Evolutionary conservation across 176 grass and related monocot genomes (phyloP).

Genomic region (Calamus simplicifolius): DNA sequence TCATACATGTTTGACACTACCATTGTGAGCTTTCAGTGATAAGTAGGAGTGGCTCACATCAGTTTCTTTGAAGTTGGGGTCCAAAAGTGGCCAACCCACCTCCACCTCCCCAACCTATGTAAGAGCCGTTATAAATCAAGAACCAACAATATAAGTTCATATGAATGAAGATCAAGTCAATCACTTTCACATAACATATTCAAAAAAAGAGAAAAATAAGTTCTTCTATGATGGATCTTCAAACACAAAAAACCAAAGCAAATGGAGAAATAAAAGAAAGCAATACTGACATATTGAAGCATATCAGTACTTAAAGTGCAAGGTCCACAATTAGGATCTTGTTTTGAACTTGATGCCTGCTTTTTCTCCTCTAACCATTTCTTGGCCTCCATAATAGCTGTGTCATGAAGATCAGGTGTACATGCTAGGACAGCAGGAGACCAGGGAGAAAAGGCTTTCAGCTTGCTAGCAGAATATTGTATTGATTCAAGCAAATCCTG

Average conservation of each 20-base stretch:
- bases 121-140: neutral
- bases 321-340: slow-evolving; percentile 27
- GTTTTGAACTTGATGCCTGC: slow-evolving; percentile 31
- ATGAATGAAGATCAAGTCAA: too few species aligned
- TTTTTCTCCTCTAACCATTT: slow-evolving; percentile 97
- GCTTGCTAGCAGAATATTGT: slow-evolving; percentile 24
- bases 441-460: slow-evolving; percentile 32
- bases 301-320: slow-evolving; percentile 60
- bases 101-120: too few species aligned
- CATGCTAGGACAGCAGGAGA: slow-evolving; percentile 41
- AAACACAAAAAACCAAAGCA: slow-evolving; percentile 22
- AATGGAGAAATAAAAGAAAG: slow-evolving; percentile 8
- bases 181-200: too few species aligned
- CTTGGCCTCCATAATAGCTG: slow-evolving; percentile 81
- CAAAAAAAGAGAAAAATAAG: too few species aligned
- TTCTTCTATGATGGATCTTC: too few species aligned
- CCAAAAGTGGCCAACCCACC: too few species aligned
- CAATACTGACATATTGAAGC: slow-evolving; percentile 52
- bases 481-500: slow-evolving; percentile 27
- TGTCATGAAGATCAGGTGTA: slow-evolving; percentile 37
- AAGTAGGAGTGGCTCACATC: too few species aligned
- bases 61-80: too few species aligned
- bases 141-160: neutral
- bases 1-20: too few species aligned
- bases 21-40: too few species aligned